Evolutionary conservation across 164 flowering plant species (phyloP), one percentile per base, ranked within the genome.

Genomic region (Kalanchoe fedtschenkoi): DNA sequence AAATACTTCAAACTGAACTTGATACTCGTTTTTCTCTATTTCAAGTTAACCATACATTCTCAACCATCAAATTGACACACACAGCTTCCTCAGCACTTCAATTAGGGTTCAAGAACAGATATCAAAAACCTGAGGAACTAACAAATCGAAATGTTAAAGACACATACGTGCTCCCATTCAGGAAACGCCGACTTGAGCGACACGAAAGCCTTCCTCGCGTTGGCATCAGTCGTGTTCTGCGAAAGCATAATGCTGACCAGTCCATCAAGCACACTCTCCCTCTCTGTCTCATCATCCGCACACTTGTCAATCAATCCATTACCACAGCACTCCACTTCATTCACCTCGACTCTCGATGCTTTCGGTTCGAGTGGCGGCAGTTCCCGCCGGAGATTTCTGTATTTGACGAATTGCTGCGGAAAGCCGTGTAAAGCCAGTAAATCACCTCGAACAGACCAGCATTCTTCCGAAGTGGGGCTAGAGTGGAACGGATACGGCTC

Each of bases 211-310:
- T 70, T 81, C 38, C 56, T 72, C 17, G 95, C 81, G 65, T 89
- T 92, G 28, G 58, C 71, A 61, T 92, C 96, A 16, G 93, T 91
- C 1, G 98, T 89, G 65, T 92, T 92, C 75, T 92, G 98, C 1
- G 93, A 86, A 5, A 89, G 78, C 34, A 92, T 63, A 6, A 77
- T 83, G 69, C 79, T 82, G 43, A 89, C 77, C 5, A 92, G 62
- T 54, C 96, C 98, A 42, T 92, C 96, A 74, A 92, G 71, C 30
- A 92, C 96, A 41, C 79, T 83, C 75, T 85, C 95, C 34, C 63
- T 65, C 19, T 51, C 95, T 32, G 63, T 65, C 19, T 51, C 32
- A 30, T 47, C 39, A 11, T 37, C 39, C 39, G 13, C 39, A 37
- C 14, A 4, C 39, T 11, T 37, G 2, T 37, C 39, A 37, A 37